Conservation (phyloP, 257 asterid species). For the Solanum lignicaule region DNA sequence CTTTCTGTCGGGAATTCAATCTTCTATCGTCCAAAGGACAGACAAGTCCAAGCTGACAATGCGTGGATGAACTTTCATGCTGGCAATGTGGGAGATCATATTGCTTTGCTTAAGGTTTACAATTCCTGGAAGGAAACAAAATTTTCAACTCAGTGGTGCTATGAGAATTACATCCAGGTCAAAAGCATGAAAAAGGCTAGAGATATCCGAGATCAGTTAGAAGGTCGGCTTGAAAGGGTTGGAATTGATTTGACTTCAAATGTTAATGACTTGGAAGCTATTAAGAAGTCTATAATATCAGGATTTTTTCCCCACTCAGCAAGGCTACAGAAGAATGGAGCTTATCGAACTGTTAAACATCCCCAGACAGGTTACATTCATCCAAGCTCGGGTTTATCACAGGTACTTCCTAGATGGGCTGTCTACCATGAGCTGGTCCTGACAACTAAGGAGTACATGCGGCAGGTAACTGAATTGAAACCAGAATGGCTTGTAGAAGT, state of each 20-base stretch:
- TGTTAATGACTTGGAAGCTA: constrained; percentile 36
- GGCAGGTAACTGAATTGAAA: constrained; percentile 65
- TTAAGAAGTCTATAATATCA: constrained; percentile 62
- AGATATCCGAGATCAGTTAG: constrained; percentile 69
- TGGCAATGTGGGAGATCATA: constrained; percentile 78
- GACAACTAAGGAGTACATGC: constrained; percentile 76
- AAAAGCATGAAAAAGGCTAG: constrained; percentile 31
- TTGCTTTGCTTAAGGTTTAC: constrained; percentile 58
- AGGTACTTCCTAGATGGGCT: constrained; percentile 66
- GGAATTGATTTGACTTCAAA: constrained; percentile 47
- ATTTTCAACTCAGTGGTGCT: constrained; percentile 67
- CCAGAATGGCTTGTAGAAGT: constrained; percentile 77
- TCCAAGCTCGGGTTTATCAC: constrained; percentile 73
- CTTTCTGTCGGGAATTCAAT: constrained; percentile 29
- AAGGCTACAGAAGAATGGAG: constrained; percentile 50
- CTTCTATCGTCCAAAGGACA: constrained; percentile 68
- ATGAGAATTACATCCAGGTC: constrained; percentile 40
- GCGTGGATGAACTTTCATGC: constrained; percentile 59
- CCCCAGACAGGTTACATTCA: constrained; percentile 64
- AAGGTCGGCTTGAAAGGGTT: constrained; percentile 61
- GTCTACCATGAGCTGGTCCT: constrained; percentile 65
- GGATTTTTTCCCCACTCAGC: constrained; percentile 73
- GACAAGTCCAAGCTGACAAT: constrained; percentile 73
- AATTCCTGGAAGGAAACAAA: constrained; percentile 73
- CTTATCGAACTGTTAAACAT: constrained; percentile 57